A percentile compares a stretch with the other conserved stretches of the same genome.
Evolutionary conservation across 345 rosid genomes (phyloP).

Genomic region (Euphorbia pulcherrima): DNA sequence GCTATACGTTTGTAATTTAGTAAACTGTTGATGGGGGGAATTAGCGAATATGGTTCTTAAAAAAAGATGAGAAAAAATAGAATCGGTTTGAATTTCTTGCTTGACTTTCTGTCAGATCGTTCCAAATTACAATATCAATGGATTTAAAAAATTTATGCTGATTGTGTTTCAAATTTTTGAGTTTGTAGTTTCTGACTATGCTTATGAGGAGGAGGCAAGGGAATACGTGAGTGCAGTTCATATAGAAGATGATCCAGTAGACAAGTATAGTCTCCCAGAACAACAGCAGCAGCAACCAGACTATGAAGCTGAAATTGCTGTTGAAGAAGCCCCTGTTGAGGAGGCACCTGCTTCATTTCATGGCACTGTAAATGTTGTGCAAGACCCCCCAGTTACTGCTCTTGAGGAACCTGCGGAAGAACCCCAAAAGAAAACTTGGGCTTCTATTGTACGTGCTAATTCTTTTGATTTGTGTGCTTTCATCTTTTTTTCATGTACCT

Average conservation of each 20-base stretch:
- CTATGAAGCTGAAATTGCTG: slow-evolving; percentile 48
- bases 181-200: slow-evolving; percentile 59
- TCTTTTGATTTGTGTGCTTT: slow-evolving; percentile 2
- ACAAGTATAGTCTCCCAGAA: slow-evolving; percentile 60
- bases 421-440: slow-evolving; percentile 67
- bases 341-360: slow-evolving; percentile 39
- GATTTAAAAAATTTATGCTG: background rate
- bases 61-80: background rate
- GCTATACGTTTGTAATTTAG: no score
- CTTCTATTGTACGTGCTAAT: slow-evolving; percentile 67
- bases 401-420: slow-evolving; percentile 66
- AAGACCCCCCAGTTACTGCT: slow-evolving; percentile 39
- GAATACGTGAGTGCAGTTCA: slow-evolving; percentile 60
- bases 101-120: background rate
- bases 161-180: slow-evolving; percentile 17
- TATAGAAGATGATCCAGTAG: slow-evolving; percentile 69
- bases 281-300: slow-evolving; percentile 59
- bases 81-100: background rate
- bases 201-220: slow-evolving; percentile 73
- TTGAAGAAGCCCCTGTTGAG: slow-evolving; percentile 59
- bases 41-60: background rate
- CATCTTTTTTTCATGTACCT: background rate
- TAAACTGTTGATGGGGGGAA: background rate
- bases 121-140: background rate
- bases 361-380: slow-evolving; percentile 39